phyloP scores from a whole-genome alignment of 106 monocot species.

The Dendrobium chrysotoxum region DNA sequence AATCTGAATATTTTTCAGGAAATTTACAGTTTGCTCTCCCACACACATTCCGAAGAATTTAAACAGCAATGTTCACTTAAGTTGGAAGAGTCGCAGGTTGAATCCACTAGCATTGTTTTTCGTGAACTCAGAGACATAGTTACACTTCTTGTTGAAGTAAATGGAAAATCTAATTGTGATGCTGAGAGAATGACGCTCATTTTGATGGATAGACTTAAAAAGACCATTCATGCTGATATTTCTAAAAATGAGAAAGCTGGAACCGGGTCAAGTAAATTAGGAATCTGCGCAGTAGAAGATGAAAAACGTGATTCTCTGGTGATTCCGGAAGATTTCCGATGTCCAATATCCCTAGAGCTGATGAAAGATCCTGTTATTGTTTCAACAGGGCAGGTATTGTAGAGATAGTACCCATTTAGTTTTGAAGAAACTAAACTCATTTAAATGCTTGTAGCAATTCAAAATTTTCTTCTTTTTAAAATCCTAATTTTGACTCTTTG shows the following conservation, averaged over 20 bases:
- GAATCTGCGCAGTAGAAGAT: slow-evolving; percentile 20
- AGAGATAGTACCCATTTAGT: not conserved
- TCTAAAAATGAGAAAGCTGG: slow-evolving; percentile 4
- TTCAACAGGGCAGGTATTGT: slow-evolving; percentile 63
- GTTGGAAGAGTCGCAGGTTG: slow-evolving; percentile 3
- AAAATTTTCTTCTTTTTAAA: not conserved
- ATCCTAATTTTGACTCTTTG: not conserved
- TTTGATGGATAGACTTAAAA: slow-evolving; percentile 24
- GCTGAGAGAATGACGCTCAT: slow-evolving; percentile 18
- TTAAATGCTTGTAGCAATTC: not conserved
- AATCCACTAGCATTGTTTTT: slow-evolving; percentile 13
- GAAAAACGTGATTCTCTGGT: slow-evolving; percentile 36
- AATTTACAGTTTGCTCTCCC: slow-evolving; percentile 36
- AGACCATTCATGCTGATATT: not conserved
- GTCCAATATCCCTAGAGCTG: slow-evolving; percentile 69
- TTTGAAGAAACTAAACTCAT: not conserved
- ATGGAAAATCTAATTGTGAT: slow-evolving; percentile 28
- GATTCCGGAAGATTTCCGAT: slow-evolving; percentile 61
- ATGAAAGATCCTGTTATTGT: slow-evolving; percentile 82
- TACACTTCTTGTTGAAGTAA: slow-evolving; percentile 35
- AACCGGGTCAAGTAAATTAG: slow-evolving; percentile 6
- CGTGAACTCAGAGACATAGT: slow-evolving; percentile 25
- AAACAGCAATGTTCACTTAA: slow-evolving; percentile 7
- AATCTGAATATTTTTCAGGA: slow-evolving; percentile 48
- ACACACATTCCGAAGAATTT: slow-evolving; percentile 13